Evolutionary conservation across 768 basidiomycete genomes (phyloP).

Genomic region (Tricholoma matsutake): DNA sequence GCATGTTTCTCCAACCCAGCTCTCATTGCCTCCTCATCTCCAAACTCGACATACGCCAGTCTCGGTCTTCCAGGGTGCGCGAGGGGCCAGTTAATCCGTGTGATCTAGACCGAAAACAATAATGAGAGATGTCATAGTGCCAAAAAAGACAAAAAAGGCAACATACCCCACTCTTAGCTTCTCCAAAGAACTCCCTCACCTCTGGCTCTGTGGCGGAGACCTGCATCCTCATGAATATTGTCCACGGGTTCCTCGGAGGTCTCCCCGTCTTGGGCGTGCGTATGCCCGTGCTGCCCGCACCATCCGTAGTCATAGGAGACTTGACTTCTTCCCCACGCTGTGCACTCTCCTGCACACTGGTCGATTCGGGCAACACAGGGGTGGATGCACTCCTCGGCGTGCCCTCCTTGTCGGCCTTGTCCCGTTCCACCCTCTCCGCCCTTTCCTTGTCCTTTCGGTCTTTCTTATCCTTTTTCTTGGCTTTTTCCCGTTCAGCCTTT

Average conservation of each 20-base stretch:
- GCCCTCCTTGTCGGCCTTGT: conserved; percentile 28
- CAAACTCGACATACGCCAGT: conserved; percentile 88
- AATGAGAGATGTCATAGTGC: background rate
- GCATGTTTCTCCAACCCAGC: conserved; percentile 71
- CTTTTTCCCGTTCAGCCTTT: conserved; percentile 53
- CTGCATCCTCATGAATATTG: conserved; percentile 74
- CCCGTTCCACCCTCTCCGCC: conserved; percentile 40
- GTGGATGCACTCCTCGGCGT: conserved; percentile 28
- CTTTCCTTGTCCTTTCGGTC: conserved; percentile 58
- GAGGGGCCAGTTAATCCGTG: conserved; percentile 59
- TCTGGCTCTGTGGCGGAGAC: conserved; percentile 56
- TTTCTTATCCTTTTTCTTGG: conserved; percentile 61
- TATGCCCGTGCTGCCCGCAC: conserved; percentile 53
- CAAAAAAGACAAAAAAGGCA: too few relatives aligned
- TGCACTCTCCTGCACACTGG: conserved; percentile 7
- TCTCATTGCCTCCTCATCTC: conserved; percentile 83
- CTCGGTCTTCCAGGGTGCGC: conserved; percentile 47
- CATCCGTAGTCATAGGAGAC: conserved; percentile 42
- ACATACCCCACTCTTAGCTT: conserved; percentile 58
- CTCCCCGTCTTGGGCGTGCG: conserved; percentile 71
- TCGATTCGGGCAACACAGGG: conserved; percentile 23
- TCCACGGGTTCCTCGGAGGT: conserved; percentile 74
- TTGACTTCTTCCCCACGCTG: conserved; percentile 40
- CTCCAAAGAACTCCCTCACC: conserved; percentile 73
- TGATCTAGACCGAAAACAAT: conserved; percentile 45